A percentile compares a stretch with the other conserved stretches of the same genome.
phyloP scores from a whole-genome alignment of 2,329 filamentous ascomycete genomes.

The Orbilia brochopaga region DNA sequence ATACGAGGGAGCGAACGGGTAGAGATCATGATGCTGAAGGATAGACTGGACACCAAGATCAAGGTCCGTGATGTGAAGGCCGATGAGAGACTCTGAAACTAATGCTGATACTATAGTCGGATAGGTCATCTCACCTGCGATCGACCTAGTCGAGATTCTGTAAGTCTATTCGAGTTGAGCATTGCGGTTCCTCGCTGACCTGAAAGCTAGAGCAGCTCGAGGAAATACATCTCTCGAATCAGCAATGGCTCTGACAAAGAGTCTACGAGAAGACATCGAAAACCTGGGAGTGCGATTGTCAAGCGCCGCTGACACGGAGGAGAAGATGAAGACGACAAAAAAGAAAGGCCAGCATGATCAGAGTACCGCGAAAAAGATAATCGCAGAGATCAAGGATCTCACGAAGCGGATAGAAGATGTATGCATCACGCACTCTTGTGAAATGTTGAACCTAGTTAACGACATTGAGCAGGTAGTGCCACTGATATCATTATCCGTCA shows the following conservation, averaged over 20 bases:
- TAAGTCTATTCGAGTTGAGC: slow-evolving; percentile 57
- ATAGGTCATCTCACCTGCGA: slow-evolving; percentile 84
- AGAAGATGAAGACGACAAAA: slow-evolving; percentile 62
- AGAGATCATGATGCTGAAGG: slow-evolving; percentile 75
- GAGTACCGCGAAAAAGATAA: slow-evolving; percentile 71
- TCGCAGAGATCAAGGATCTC: slow-evolving; percentile 75
- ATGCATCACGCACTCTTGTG: slow-evolving; percentile 16
- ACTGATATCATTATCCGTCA: slow-evolving; percentile 89
- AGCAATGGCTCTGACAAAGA: slow-evolving; percentile 80
- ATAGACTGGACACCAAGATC: slow-evolving; percentile 82
- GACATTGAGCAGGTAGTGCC: slow-evolving; percentile 68
- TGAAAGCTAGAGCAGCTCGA: slow-evolving; percentile 65
- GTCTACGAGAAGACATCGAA: slow-evolving; percentile 82
- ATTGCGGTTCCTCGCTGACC: slow-evolving; percentile 39
- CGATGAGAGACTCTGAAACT: slow-evolving; percentile 7
- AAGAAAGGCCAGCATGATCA: slow-evolving; percentile 66
- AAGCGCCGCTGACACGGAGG: slow-evolving; percentile 67
- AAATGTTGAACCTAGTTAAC: slow-evolving; percentile 2
- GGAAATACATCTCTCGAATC: slow-evolving; percentile 84
- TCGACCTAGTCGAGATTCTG: slow-evolving; percentile 92
- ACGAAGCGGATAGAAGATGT: slow-evolving; percentile 81
- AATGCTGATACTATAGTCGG: slow-evolving; percentile 24
- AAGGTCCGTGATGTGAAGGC: slow-evolving; percentile 57
- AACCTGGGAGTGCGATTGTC: slow-evolving; percentile 76
- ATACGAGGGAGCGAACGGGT: slow-evolving; percentile 74